Base-by-base conservation (phyloP, 2,329 filamentous ascomycete species). In the Fonsecaea monophora region DNA sequence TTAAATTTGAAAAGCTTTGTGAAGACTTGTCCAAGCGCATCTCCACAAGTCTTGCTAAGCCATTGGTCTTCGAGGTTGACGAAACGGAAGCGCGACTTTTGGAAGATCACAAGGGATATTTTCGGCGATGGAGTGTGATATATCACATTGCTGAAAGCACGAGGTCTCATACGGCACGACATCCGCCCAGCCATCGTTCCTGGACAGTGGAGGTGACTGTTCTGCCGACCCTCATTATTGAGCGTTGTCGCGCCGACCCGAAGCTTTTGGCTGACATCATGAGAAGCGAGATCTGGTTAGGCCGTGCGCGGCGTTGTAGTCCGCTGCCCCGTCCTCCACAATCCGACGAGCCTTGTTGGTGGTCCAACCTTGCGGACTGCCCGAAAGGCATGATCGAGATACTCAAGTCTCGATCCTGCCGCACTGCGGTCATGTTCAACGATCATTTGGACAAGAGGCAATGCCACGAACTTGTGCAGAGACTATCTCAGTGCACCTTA, bases 1-100 rank as follows among this genome's bases (percentile, higher is more conserved):
- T 91, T 69, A 88, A 89, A 1, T 85, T 98, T 0, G 95, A 99
- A 75, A 76, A 78, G 0, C 82, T 99, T 0, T 87, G 96, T 75
- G 68, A 75, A 30, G 83, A 87, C 2, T 78, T 91, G 37, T 87
- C 83, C 71, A 13, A 42, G 13, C 77, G 76, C 15, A 70, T 75
- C 30, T 63, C 42, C 9, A 54, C 75, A 0, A 62, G 13, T 10
- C 77, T 87, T 2, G 73, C 75, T 1, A 86, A 83, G 25, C 83
- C 87, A 0, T 76, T 96, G 0, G 77, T 79, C 0, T 94, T 95
- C 70, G 85, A 90, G 32, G 77, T 96, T 0, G 83, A 89, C 0
- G 59, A 72, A 0, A 81, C 83, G 32, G 94, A 98, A 71, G 76
- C 79, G 1, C 67, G 77, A 0, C 79, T 92, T 2, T 85, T 97